Conservation (phyloP, 2,329 filamentous ascomycete genomes). For the Epichloe sylvatica region DNA sequence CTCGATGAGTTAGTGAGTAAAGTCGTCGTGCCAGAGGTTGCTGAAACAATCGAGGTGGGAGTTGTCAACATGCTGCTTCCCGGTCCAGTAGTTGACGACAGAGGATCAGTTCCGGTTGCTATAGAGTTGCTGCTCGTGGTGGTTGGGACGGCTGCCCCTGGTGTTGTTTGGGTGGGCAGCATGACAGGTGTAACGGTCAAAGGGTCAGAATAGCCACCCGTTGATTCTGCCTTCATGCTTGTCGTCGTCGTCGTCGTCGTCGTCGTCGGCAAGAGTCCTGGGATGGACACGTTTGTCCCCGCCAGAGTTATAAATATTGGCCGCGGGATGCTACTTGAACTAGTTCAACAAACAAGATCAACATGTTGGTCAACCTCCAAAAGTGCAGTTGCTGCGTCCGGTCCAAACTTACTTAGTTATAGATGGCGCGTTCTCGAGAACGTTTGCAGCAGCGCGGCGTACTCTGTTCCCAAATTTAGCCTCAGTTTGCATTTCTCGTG, state of each 20-base stretch:
- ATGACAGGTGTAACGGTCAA: neutral
- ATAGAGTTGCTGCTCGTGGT: neutral
- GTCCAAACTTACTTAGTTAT: neutral
- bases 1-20: neutral
- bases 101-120: neutral
- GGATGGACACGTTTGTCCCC: neutral
- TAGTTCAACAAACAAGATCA: neutral
- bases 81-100: neutral
- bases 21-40: neutral
- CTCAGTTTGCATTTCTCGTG: neutral
- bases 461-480: conserved; percentile 9
- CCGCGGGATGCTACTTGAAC: neutral
- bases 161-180: neutral
- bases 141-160: neutral
- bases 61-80: neutral
- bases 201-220: neutral
- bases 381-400: neutral
- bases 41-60: neutral
- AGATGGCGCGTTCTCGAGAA: neutral
- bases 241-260: neutral
- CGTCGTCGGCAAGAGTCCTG: neutral
- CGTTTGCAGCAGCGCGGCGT: conserved; percentile 8
- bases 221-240: neutral
- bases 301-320: neutral
- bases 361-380: neutral